Evolutionary conservation across 192 early-diverging fungal species (phyloP).

Genomic region (Coemansia sp.): DNA sequence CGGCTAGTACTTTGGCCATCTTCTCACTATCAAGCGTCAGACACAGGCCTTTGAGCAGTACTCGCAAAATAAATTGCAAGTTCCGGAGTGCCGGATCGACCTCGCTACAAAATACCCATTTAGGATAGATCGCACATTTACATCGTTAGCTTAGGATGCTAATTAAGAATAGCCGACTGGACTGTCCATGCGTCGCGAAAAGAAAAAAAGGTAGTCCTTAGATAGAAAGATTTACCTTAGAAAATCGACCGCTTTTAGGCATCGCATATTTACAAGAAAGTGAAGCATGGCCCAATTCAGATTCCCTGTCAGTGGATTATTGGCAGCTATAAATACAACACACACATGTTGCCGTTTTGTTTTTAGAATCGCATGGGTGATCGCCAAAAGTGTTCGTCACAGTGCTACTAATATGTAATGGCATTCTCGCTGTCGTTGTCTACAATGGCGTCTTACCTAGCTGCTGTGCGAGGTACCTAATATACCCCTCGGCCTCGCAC

Average conservation of each 20-base stretch:
- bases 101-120: slow-evolving; percentile 11
- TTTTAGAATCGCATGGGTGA: neutral
- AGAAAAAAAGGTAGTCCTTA: no score
- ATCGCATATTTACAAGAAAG: slow-evolving; percentile 47
- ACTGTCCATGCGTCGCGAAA: neutral
- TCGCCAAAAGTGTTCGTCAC: neutral
- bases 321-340: slow-evolving; percentile 32
- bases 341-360: slow-evolving; percentile 8
- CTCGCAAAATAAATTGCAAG: slow-evolving; percentile 44
- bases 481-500: slow-evolving; percentile 36
- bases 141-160: neutral
- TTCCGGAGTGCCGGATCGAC: slow-evolving; percentile 38
- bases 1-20: slow-evolving; percentile 37
- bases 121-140: neutral
- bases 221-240: slow-evolving; percentile 10
- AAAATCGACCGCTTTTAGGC: slow-evolving; percentile 56
- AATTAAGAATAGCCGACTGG: neutral
- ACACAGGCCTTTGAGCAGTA: slow-evolving; percentile 37
- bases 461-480: slow-evolving; percentile 41
- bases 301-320: slow-evolving; percentile 48
- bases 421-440: neutral
- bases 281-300: slow-evolving; percentile 55
- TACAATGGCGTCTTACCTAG: slow-evolving; percentile 21
- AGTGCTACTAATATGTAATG: neutral
- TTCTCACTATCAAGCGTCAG: slow-evolving; percentile 12